Percentiles rank a stretch among this genome's conserved stretches.
Conservation (phyloP, 2,329 filamentous ascomycete species). For the Xylaria arbuscula region DNA sequence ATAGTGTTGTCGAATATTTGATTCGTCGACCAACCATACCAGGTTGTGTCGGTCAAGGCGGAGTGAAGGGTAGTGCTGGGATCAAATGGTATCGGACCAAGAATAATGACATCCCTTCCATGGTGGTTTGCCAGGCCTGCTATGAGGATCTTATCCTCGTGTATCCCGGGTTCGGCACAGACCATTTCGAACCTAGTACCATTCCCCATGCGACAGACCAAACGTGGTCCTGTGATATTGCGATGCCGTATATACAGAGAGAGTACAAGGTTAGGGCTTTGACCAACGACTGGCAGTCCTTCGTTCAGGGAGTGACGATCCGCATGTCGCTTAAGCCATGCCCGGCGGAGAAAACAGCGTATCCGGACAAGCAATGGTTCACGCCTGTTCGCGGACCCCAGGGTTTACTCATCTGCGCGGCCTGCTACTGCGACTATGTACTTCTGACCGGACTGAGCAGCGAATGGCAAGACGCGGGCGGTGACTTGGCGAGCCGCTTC, state of each 20-base stretch:
- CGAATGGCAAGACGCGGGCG: conserved; percentile 26
- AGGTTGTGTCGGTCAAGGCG: conserved; percentile 15
- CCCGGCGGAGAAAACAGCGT: conserved; percentile 19
- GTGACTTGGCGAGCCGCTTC: conserved; percentile 9
- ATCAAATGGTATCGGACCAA: conserved; percentile 33
- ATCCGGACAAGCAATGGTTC: conserved; percentile 27
- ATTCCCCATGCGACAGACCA: conserved; percentile 16
- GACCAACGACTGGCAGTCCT: conserved; percentile 27
- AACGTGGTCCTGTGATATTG: conserved; percentile 27
- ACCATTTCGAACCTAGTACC: conserved; percentile 24
- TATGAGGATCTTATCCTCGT: conserved; percentile 30
- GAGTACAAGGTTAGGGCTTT: conserved; percentile 25
- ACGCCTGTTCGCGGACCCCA: conserved; percentile 24
- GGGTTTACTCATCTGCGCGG: conserved; percentile 31
- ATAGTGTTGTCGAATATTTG: conserved; percentile 22
- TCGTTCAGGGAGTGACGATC: not conserved
- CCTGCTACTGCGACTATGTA: conserved; percentile 33
- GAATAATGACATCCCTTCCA: conserved; percentile 25
- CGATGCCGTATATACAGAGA: conserved; percentile 19
- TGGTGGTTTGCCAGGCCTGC: conserved; percentile 33
- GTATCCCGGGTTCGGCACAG: conserved; percentile 20
- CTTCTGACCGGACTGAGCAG: conserved; percentile 21
- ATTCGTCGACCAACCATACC: conserved; percentile 21
- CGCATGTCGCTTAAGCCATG: conserved; percentile 25
- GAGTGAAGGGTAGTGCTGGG: conserved; percentile 13